Percentiles rank a stretch among this genome's conserved stretches.
Evolutionary conservation across 1,284 basidiomycete genomes (phyloP).

Genomic region (Austropuccinia psidii): DNA sequence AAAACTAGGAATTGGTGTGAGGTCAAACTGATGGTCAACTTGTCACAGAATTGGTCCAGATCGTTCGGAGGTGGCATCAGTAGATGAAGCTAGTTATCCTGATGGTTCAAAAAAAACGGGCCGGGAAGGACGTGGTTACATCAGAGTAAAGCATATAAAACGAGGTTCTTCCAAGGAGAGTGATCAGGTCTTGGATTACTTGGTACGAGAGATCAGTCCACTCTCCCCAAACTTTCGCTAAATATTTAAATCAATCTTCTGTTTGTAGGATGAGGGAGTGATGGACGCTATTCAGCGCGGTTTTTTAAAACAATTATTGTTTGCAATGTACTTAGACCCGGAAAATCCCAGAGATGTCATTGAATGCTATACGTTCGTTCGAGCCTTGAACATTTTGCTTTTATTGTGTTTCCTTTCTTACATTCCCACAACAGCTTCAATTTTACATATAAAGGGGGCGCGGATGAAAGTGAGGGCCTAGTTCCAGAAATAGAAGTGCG

Average conservation of each 20-base stretch:
- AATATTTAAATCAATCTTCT: neutral
- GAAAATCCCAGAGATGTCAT: slow-evolving; percentile 33
- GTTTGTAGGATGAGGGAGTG: slow-evolving; percentile 22
- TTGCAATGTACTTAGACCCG: slow-evolving; percentile 35
- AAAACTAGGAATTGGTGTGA: neutral
- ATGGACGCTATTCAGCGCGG: slow-evolving; percentile 36
- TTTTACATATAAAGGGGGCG: slow-evolving; percentile 16
- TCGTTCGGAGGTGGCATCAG: slow-evolving; percentile 9
- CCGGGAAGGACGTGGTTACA: slow-evolving; percentile 25
- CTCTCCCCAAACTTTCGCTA: neutral
- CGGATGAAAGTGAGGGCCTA: neutral
- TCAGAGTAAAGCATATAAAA: slow-evolving; percentile 26
- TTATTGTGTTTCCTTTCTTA: neutral
- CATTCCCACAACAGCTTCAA: slow-evolving; percentile 14
- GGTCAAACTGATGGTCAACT: neutral
- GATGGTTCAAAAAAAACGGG: neutral
- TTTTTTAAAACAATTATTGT: slow-evolving; percentile 31
- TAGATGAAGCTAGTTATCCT: neutral
- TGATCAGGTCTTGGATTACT: slow-evolving; percentile 27
- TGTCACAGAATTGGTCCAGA: slow-evolving; percentile 29
- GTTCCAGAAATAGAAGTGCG: slow-evolving; percentile 30
- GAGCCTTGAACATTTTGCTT: neutral
- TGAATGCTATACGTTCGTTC: slow-evolving; percentile 29
- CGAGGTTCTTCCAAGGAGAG: slow-evolving; percentile 24
- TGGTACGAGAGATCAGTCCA: neutral